Base-by-base conservation (phyloP, 2,329 filamentous ascomycete species). In the Aspergillus neotritici region DNA sequence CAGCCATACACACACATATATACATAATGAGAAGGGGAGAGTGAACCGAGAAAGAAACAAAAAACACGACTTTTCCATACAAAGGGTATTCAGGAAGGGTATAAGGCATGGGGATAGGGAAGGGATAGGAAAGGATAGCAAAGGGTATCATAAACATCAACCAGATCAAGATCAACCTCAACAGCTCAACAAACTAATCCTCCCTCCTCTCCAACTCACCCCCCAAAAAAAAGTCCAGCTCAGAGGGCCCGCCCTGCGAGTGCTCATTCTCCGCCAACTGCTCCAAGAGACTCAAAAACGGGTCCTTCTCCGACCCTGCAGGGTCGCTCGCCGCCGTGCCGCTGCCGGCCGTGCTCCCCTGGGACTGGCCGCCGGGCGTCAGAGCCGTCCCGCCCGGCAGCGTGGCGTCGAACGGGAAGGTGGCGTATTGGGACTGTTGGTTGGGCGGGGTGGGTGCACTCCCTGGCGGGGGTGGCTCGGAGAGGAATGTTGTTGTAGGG, bases 181-280 rank as follows among this genome's bases (percentile, higher is more conserved):
- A n/a, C n/a, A n/a, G n/a, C n/a, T n/a, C n/a, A n/a, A n/a, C n/a
- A n/a, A n/a, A n/a, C n/a, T n/a, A n/a, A 16, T 25, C 28, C 25
- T 42, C 40, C n/a, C 31, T 14, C 38, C 14, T 36, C 10, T 54
- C 51, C 29, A 54, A 37, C 25, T 47, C 47, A 34, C 52, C 76
- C 3, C 65, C 66, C 14, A 90, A 67, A 58, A 90, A 90, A 66
- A 87, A 90, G 62, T 91, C 86, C 55, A 93, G 68, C 58, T 91
- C 86, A 51, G 77, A 83, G 10, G 83, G 84, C 8, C 82, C 78
- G 0, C 83, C 85, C 40, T 78, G 61, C 6, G 56, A 61, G 44
- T 85, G 78, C 64, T 91, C 86, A 56, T 87, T 89, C 64, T 93
- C 86, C 0, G 86, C 87, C 46, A 93, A 73, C 66, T 93, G 86